Base-by-base conservation (phyloP, 305 asterid species). In the Fraxinus angustifolia region DNA sequence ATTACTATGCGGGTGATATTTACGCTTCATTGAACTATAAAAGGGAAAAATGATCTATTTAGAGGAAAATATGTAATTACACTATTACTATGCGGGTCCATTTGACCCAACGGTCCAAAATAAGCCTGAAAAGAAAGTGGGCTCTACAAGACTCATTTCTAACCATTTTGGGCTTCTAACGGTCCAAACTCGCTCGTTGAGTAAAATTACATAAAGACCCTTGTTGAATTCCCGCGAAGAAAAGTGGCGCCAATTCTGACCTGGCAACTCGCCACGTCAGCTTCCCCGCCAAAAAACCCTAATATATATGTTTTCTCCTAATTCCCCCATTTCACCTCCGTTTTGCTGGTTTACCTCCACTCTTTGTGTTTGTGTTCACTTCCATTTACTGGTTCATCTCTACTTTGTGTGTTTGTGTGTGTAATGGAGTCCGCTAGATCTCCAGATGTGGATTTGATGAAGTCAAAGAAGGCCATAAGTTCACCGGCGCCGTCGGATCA, bases 371-470 rank as follows among this genome's bases (percentile, higher is more conserved):
- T 60, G 34, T 76, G 82, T 35, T 42, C 53, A 42, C 53, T 42
- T 53, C 60, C 60, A 50, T 50, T 53, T 4, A 45, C 6, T 45
- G 56, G 56, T 17, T 40, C 76, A 68, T 81, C 77, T 72, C 68
- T 77, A 67, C 86, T 73, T 48, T 17, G 83, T 81, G 78, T 35
- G 12, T 74, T 5, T 62, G 19, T 73, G 81, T 33, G 56, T 45
- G 75, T 87, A 23, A 92, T 93, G 97, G 94, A 91, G n/a, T 77
- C 89, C 77, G 45, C 14, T n/a, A 80, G 85, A 72, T 48, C 73
- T 1, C 73, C 89, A 14, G 87, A 85, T 17, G 17, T 85, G 17
- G 75, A 87, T 0, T 42, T 87, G 0, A 80, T 82, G 83, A 88
- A 82, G 45, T 88, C 90, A 3, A 86, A 86, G 89, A 88, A 86